Base-by-base conservation (phyloP, 305 asterid genomes). In the Solanum aculeatissimum region DNA sequence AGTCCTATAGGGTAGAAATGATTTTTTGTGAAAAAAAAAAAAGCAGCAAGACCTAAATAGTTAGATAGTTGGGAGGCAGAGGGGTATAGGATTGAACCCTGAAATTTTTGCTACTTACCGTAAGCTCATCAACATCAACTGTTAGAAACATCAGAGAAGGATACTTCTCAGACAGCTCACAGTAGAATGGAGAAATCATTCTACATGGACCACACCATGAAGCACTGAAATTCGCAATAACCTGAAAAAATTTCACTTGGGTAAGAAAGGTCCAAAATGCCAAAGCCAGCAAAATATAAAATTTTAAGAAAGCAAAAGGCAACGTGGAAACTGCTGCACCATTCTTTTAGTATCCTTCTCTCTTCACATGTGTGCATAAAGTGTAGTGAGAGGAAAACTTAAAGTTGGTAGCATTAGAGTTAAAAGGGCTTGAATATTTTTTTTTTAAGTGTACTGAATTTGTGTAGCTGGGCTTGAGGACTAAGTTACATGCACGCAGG, bases 121-220 rank as follows among this genome's bases (percentile, higher is more conserved):
- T 92, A 62, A 95, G 94, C 90, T 94, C 97, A 49, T 97, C 99
- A 15, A 97, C 99, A 72, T 97, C 99, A 29, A 97, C 85, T 9
- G 97, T 90, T 85, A 97, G 91, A 86, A 92, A 97, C 98, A 94
- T 91, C 83, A 93, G 38, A 38, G 97, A 89, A 70, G 92, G 93
- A 87, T 95, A 89, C 57, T 91, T 94, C 92, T 92, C 97, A 63
- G 99, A 97, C 58, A 97, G 93, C 91, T 97, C 98, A 27, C 89
- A 84, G 88, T 88, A 97, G 91, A 88, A 93, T 77, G 99, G 99
- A 62, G 98, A 97, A 84, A 97, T 93, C 92, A 91, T 86, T 90
- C 93, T 91, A 90, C 99, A 97, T 86, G 99, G 99, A 85, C 95
- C 97, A 86, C 99, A 97, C 99, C 99, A 97, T 35, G 95, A 62